Base-by-base conservation (phyloP, 306 rosid genomes). In the Prunus fruticosa region DNA sequence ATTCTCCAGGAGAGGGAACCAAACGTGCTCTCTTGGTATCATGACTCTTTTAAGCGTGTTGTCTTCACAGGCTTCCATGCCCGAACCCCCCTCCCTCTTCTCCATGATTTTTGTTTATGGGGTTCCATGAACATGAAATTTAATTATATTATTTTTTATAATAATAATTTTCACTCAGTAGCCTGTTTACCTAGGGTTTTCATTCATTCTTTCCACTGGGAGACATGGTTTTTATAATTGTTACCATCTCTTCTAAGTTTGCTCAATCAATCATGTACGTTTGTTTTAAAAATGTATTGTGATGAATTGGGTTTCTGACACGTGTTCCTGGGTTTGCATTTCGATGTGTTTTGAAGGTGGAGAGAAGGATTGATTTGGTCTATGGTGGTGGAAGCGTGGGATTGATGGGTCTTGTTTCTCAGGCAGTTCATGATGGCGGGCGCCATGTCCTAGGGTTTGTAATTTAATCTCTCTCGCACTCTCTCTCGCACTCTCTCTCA, bases 331-430 rank as follows among this genome's bases (percentile, higher is more conserved):
- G 81, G 57, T 66, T 87, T 80, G 75, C 53, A 69, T 86, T 83
- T 81, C 82, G 25, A 89, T 89, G 86, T 74, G 9, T 45, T 54
- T 65, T 71, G 69, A 78, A 96, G 99, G 99, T 96, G 86, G 96
- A 93, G 68, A 88, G 90, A 85, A 93, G 93, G 83, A 96, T 96
- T 88, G 96, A 96, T 91, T 84, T 96, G 83, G 99, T 96, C 60
- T 96, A 96, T 78, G 99, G 99, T 76, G 99, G 99, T 79, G 99
- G 99, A 76, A 96, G 99, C 89, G 93, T 96, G 93, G 99, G 99
- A 52, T 61, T 93, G 85, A 93, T 93, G 99, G 99, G 99, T 76
- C 96, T 96, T 27, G 94, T 96, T 91, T 96, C 99, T 83, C 98
- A 91, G 93, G 99, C 98, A 38, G 99, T 93, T 86, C 99, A 93